Conservation (phyloP, 1,139 yeast genomes). For the Zygosaccharomyces sapae region DNA sequence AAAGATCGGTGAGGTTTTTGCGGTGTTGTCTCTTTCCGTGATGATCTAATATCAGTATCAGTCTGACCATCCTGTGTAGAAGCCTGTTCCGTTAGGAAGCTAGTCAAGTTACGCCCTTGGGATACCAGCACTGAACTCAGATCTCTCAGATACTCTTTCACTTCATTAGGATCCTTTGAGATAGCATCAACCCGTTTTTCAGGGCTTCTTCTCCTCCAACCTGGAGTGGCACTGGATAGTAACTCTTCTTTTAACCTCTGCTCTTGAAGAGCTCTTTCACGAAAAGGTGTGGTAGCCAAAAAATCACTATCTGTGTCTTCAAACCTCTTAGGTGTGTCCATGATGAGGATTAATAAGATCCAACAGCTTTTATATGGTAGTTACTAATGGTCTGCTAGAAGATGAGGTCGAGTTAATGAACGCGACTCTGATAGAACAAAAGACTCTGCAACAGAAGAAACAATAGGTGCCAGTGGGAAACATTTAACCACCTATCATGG, state of each 20-base stretch:
- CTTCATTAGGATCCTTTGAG: slow-evolving; percentile 18
- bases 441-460: neutral
- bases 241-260: slow-evolving; percentile 22
- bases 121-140: slow-evolving; percentile 26
- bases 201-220: slow-evolving; percentile 17
- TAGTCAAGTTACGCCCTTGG: slow-evolving; percentile 17
- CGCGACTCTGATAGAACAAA: neutral
- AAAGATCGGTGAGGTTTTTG: neutral
- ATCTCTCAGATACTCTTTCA: slow-evolving; percentile 24
- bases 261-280: slow-evolving; percentile 25
- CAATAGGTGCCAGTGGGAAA: neutral
- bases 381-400: neutral
- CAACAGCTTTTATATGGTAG: neutral
- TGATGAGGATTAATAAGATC: neutral
- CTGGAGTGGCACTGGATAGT: slow-evolving; percentile 24
- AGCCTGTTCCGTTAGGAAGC: slow-evolving; percentile 9
- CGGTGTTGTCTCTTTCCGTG: neutral
- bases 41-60: neutral
- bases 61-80: slow-evolving; percentile 2
- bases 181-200: slow-evolving; percentile 9
- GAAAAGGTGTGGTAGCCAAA: slow-evolving; percentile 24
- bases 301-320: slow-evolving; percentile 6
- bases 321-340: slow-evolving; percentile 15
- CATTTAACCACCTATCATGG: neutral
- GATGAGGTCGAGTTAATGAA: neutral